These are phyloP conservation scores for Yamadazyma dushanensis DNA, from an alignment of 1,139 yeast genomes.

Conservation along the genomic window DNA sequence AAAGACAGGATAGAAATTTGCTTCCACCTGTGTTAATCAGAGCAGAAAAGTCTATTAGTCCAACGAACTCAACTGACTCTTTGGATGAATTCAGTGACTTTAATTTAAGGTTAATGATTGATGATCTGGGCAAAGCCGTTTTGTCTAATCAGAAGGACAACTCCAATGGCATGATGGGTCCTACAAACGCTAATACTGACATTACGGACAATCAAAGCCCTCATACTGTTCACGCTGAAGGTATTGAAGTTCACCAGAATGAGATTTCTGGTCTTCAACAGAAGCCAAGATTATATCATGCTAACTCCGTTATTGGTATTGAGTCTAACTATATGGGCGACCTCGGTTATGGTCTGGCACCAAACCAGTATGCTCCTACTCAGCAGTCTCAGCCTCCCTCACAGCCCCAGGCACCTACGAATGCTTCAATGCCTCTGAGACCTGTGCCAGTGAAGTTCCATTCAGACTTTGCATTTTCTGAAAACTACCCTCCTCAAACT, in stretches of 20 bases:
- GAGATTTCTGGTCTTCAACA: conserved; percentile 6
- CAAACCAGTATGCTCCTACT: conserved; percentile 9
- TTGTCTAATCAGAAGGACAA: conserved; percentile 24
- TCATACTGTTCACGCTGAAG: conserved; percentile 1
- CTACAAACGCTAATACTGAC: conserved; percentile 6
- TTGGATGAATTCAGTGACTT: conserved; percentile 22
- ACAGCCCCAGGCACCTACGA: conserved; percentile 1
- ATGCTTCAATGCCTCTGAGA: conserved; percentile 17
- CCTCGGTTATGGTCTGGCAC: conserved; percentile 18
- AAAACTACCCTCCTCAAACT: conserved; percentile 31
- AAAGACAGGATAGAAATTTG: conserved; percentile 20
- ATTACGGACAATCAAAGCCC: conserved; percentile 2
- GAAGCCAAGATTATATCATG: conserved; percentile 27
- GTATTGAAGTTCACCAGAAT: background rate
- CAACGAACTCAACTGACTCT: conserved; percentile 4
- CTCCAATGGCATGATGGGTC: background rate
- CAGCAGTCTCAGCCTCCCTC: conserved; percentile 6
- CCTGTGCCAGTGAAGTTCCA: conserved; percentile 24
- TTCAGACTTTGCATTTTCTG: conserved; percentile 25
- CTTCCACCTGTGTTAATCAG: conserved; percentile 33
- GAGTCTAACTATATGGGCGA: conserved; percentile 21
- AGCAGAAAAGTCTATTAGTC: conserved; percentile 12
- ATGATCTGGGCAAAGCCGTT: conserved; percentile 50
- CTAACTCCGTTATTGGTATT: conserved; percentile 33
- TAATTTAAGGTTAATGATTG: conserved; percentile 38